Base-by-base conservation (phyloP, 2,329 filamentous ascomycete genomes). In the Purpureocillium takamizusanense region DNA sequence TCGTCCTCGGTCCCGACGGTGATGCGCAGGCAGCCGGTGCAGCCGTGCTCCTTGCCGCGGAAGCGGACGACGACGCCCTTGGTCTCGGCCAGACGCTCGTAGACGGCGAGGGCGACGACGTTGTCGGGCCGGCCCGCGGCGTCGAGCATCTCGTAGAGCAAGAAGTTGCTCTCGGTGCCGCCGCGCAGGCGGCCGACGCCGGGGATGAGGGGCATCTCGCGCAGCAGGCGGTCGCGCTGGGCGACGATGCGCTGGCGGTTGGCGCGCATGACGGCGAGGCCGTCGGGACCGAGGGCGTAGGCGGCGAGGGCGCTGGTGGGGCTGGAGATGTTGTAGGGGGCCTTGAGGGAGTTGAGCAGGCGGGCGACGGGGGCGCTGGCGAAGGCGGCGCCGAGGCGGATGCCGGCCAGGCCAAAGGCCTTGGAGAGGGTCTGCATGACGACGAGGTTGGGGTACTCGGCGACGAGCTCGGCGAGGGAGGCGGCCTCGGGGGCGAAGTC, bases 361-460 rank as follows among this genome's bases (percentile, higher is more conserved):
- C 66, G 62, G 2, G 90, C 88, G 45, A 98, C 81, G 6, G 78
- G 72, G 0, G 79, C 71, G 9, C 79, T 76, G 5, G 86, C 76
- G 57, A 95, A 98, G 1, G 86, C 87, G 7, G 81, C 85, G 34
- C 92, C 92, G 1, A 98, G 72, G 13, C 92, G 75, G 56, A 98
- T 95, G 36, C 90, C 92, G 4, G 92, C 92, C 54, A 98, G 76
- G 21, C 92, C 92, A 55, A 98, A 98, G 0, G 88, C 92, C 62
- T 98, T 98, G 53, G 86, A 94, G n/a, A 97, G 73, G 1, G 92
- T 98, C 69, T 98, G 92, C 86, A 97, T 87, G 41, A 98, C 89
- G 14, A 95, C 88, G 18, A 98, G 71, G 61, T 98, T 98, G 36
- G 90, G 89, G 78, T 86, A 94, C 54, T 95, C 88, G 28, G 76